Evolutionary conservation across 176 grass and related monocot genomes (phyloP).

Genomic region (Bromus sterilis): DNA sequence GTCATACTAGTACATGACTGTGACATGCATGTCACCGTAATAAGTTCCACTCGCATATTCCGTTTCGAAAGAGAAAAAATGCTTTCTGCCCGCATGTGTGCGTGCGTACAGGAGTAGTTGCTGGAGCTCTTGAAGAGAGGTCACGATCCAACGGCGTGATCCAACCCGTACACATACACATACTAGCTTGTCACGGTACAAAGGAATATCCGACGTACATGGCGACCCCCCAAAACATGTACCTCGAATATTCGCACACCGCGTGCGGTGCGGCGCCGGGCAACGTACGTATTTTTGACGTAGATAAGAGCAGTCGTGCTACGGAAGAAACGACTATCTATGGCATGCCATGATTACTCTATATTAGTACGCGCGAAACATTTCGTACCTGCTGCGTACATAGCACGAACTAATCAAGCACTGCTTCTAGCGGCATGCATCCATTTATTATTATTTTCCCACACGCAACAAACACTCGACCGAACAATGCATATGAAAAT

Average conservation of each 20-base stretch:
- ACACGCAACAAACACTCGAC: neutral
- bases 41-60: neutral
- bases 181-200: neutral
- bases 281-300: neutral
- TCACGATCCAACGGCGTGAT: too few relatives aligned
- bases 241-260: conserved; percentile 22
- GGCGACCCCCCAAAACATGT: neutral
- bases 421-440: neutral
- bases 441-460: neutral
- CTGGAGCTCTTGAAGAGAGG: too few relatives aligned
- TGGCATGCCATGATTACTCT: neutral
- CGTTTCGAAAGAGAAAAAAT: neutral
- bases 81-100: neutral
- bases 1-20: too few relatives aligned
- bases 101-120: too few relatives aligned
- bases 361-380: too few relatives aligned
- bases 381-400: too few relatives aligned
- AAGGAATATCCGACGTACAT: conserved; percentile 17
- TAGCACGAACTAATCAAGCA: too few relatives aligned
- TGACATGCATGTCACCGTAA: neutral
- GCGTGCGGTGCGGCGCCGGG: too few relatives aligned
- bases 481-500: neutral
- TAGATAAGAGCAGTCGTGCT: neutral
- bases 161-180: too few relatives aligned
- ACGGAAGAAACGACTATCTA: neutral